phyloP scores from a whole-genome alignment of 805 yeast genomes.

The Candida endomychidarum region DNA sequence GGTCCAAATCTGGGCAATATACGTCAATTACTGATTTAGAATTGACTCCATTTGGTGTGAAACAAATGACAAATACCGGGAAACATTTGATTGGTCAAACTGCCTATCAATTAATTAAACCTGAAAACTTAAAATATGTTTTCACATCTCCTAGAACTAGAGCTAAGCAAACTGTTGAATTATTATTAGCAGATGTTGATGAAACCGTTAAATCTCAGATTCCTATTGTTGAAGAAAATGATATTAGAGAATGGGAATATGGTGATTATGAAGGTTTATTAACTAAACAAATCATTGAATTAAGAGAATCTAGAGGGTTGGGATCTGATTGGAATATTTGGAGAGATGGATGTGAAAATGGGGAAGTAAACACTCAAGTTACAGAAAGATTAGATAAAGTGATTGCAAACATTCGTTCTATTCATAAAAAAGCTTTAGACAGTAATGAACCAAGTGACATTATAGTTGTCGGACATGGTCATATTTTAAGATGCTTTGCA shows the following conservation, averaged over 20 bases:
- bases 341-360: constrained; percentile 91
- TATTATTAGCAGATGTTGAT: constrained; percentile 54
- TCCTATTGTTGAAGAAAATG: constrained; percentile 55
- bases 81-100: constrained; percentile 58
- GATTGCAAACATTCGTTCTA: constrained; percentile 59
- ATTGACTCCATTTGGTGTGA: constrained; percentile 74
- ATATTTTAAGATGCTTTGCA: constrained; percentile 84
- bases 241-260: constrained; percentile 92
- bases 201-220: constrained; percentile 43
- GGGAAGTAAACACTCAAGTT: constrained; percentile 70
- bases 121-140: constrained; percentile 59
- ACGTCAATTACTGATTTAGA: constrained; percentile 84
- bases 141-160: constrained; percentile 80
- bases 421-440: constrained; percentile 57
- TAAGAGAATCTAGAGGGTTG: constrained; percentile 43
- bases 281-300: constrained; percentile 62
- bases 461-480: constrained; percentile 90
- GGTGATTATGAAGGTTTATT: constrained; percentile 91
- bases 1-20: constrained; percentile 93
- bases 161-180: constrained; percentile 71
- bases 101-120: constrained; percentile 57
- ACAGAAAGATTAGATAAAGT: constrained; percentile 69
- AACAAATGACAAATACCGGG: constrained; percentile 76
- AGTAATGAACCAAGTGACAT: constrained; percentile 63
- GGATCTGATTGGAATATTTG: constrained; percentile 72